A percentile compares a stretch with the other conserved stretches of the same genome.
These are phyloP conservation scores for Trichoderma orchidacearum DNA, from an alignment of 495 filamentous ascomycete genomes.

Conservation along the genomic window DNA sequence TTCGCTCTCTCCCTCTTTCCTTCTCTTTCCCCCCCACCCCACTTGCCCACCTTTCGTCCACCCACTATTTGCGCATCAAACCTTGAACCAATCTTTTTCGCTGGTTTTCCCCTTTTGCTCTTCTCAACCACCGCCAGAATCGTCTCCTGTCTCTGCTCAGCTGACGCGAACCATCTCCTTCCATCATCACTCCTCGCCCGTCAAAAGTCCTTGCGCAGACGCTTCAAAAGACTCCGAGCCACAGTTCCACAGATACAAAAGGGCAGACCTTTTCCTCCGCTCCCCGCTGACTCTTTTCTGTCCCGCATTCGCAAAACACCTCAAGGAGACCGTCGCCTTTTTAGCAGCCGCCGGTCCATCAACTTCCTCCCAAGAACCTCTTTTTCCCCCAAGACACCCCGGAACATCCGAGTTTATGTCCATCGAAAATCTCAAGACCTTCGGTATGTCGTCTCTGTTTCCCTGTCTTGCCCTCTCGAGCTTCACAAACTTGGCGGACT, in stretches of 20 bases:
- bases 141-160: constrained; percentile 7
- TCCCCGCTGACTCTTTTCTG: not conserved
- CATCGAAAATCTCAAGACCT: constrained; percentile 99
- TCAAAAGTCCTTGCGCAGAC: not conserved
- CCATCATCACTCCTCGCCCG: constrained; percentile 10
- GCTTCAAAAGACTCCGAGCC: not conserved
- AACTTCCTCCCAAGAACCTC: constrained; percentile 18
- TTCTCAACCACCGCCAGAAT: constrained; percentile 1
- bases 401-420: constrained; percentile 82
- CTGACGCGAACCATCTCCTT: constrained; percentile 4
- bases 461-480: not conserved
- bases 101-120: constrained; percentile 8
- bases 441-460: constrained; percentile 54
- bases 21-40: not conserved
- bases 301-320: constrained; percentile 4
- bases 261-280: not conserved
- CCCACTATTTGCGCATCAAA: not conserved
- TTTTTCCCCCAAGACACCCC: constrained; percentile 29
- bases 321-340: constrained; percentile 18
- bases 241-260: not conserved
- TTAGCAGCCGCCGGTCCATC: constrained; percentile 26
- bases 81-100: constrained; percentile 10
- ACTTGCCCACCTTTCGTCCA: constrained; percentile 12
- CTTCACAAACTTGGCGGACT: not conserved
- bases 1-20: not conserved